These are phyloP conservation scores for Crithidia bombi DNA, from an alignment of 208 protist genomes.

Conservation along the genomic window DNA sequence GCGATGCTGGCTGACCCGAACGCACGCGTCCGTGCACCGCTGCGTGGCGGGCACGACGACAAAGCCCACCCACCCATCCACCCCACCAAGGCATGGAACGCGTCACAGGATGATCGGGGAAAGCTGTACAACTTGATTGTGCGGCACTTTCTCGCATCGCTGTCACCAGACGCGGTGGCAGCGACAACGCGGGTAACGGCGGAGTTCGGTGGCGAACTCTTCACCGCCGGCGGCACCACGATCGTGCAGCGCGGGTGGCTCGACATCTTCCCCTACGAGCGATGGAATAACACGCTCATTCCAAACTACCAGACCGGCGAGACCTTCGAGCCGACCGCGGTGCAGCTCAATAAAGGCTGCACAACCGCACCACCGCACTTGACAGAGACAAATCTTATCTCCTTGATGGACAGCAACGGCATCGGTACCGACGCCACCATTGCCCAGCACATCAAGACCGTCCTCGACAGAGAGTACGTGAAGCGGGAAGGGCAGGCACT, in stretches of 20 bases:
- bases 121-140: conserved; percentile 96
- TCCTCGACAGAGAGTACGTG: conserved; percentile 94
- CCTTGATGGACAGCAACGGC: conserved; percentile 97
- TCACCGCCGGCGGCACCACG: conserved; percentile 88
- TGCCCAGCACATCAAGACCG: conserved; percentile 98
- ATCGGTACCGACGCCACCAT: conserved; percentile 99
- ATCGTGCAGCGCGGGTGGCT: conserved; percentile 95
- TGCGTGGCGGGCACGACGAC: conserved; percentile 96
- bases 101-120: conserved; percentile 53
- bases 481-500: conserved; percentile 80
- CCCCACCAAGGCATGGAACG: conserved; percentile 87
- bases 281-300: conserved; percentile 89
- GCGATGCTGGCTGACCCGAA: conserved; percentile 61
- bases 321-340: conserved; percentile 80
- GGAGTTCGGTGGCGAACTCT: conserved; percentile 81
- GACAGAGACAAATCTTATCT: conserved; percentile 97
- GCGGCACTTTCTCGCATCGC: conserved; percentile 98
- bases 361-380: conserved; percentile 94
- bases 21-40: conserved; percentile 88
- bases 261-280: conserved; percentile 92
- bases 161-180: conserved; percentile 93
- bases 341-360: conserved; percentile 78
- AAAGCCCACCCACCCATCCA: conserved; percentile 99
- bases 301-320: conserved; percentile 93
- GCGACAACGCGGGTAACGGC: conserved; percentile 87